Base-by-base conservation (phyloP, 2,329 filamentous ascomycete species). In the Alternaria viburni region DNA sequence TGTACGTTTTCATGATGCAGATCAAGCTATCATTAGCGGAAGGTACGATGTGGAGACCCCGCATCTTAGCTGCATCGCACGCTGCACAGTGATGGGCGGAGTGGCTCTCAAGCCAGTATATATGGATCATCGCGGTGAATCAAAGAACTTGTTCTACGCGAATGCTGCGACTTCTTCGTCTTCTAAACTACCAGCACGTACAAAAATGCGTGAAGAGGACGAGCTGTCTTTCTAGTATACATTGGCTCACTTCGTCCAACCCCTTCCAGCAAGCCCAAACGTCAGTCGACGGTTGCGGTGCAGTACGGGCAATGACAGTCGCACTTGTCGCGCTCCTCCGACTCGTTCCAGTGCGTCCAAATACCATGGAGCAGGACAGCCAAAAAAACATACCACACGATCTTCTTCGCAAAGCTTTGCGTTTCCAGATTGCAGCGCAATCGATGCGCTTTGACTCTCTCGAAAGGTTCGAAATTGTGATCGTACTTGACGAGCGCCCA, bases 11-110 rank as follows among this genome's bases (percentile, higher is more conserved):
- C 46, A 36, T 51, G 46, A 47, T 21, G 28, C 21, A 46, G 21
- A 52, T 19, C 46, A 12, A 13, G 12, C 41, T 47, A 7, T 58
- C 17, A 32, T 26, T 44, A 51, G 59, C 10, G 23, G 21, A 5
- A 19, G 17, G 47, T 17, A 43, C 46, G 28, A 54, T 61, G 59
- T 61, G 59, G 59, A 50, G 54, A 61, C 59, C 59, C 59, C 59
- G 41, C 59, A 58, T 49, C 41, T 61, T 30, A 32, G 28, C 55
- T n/a, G 15, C 19, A 30, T 41, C 11, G 30, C 32, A 23, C 25
- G 25, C 19, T 13, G 13, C n/a, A 21, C 30, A 4, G 45, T 12
- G 21, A 10, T 44, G 17, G 7, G 4, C 3, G 13, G 30, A 21
- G 9, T 8, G 6, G 21, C 8, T 52, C 1, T 25, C 1, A 3